Evolutionary conservation across 257 asterid genomes (phyloP).

Genomic region (Solanum sparsipilum): DNA sequence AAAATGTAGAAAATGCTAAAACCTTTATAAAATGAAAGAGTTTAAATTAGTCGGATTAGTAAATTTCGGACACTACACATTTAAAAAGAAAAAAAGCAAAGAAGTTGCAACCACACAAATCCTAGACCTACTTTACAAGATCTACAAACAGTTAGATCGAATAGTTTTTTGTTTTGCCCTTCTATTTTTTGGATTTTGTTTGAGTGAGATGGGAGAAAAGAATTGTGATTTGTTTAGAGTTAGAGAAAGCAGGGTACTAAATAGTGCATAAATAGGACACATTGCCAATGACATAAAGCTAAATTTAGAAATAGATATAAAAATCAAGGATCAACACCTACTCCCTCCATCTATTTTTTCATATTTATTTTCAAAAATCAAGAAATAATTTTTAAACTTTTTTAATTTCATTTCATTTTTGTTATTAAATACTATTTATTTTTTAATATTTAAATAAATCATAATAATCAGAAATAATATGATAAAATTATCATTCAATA

Average conservation of each 20-base stretch:
- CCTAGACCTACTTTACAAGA: not conserved
- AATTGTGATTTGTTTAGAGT: not conserved
- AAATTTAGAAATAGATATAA: not conserved
- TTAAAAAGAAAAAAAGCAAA: not conserved
- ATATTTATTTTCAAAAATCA: not conserved
- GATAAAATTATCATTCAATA: not conserved
- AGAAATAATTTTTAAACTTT: not conserved
- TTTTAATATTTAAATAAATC: not conserved
- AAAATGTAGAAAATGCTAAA: not conserved
- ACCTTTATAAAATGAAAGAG: too few relatives aligned
- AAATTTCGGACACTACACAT: not conserved
- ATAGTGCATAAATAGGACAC: not conserved
- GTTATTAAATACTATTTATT: not conserved
- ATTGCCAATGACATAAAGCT: not conserved
- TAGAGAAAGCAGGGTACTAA: not conserved
- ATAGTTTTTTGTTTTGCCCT: not conserved
- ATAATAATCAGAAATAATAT: not conserved
- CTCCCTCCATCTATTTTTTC: not conserved
- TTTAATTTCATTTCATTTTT: not conserved
- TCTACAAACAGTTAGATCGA: not conserved
- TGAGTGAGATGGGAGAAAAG: not conserved
- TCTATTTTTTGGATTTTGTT: not conserved
- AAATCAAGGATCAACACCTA: not conserved
- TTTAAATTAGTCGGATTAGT: not conserved
- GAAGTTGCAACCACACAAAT: not conserved